phyloP scores from a whole-genome alignment of 257 asterid genomes.

The Gentiana dahurica region DNA sequence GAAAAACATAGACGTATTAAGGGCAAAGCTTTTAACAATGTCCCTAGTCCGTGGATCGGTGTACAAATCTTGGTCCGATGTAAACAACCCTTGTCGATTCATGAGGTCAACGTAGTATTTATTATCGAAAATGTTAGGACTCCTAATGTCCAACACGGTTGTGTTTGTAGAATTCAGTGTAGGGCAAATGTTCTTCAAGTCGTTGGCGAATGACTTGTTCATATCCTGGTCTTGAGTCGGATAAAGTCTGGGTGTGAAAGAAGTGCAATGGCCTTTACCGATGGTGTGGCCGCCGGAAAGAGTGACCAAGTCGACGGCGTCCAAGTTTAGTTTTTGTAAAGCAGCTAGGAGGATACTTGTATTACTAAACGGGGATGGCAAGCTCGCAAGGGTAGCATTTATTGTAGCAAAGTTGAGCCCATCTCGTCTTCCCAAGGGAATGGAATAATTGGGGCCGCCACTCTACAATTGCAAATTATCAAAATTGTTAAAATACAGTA shows the following conservation, averaged over 20 bases:
- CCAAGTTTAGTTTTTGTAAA: conserved; percentile 38
- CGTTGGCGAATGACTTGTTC: conserved; percentile 44
- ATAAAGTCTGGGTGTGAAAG: conserved; percentile 60
- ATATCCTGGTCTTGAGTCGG: conserved; percentile 50
- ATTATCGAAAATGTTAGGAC: conserved; percentile 47
- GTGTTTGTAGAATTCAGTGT: conserved; percentile 29
- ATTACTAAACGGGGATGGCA: conserved; percentile 49
- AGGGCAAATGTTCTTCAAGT: conserved; percentile 40
- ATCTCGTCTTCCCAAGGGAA: conserved; percentile 68
- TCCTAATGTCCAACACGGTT: conserved; percentile 40
- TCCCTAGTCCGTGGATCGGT: conserved; percentile 40
- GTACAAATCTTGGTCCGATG: conserved; percentile 71
- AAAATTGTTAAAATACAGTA: too few species aligned
- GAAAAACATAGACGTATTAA: conserved; percentile 34
- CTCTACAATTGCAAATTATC: conserved; percentile 19
- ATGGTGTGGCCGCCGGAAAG: conserved; percentile 87
- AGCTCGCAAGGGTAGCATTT: conserved; percentile 39
- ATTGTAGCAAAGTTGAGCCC: conserved; percentile 34
- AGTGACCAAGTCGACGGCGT: conserved; percentile 53
- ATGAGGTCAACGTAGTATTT: conserved; percentile 53
- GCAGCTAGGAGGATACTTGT: conserved; percentile 29
- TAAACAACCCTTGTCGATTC: conserved; percentile 64
- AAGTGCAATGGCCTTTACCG: conserved; percentile 41
- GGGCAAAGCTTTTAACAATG: conserved; percentile 41
- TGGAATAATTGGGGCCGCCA: conserved; percentile 42